A percentile compares a stretch with the other conserved stretches of the same genome.
These are phyloP conservation scores for Westerdykella aurantiaca DNA, from an alignment of 2,329 filamentous ascomycete species.

Conservation along the genomic window DNA sequence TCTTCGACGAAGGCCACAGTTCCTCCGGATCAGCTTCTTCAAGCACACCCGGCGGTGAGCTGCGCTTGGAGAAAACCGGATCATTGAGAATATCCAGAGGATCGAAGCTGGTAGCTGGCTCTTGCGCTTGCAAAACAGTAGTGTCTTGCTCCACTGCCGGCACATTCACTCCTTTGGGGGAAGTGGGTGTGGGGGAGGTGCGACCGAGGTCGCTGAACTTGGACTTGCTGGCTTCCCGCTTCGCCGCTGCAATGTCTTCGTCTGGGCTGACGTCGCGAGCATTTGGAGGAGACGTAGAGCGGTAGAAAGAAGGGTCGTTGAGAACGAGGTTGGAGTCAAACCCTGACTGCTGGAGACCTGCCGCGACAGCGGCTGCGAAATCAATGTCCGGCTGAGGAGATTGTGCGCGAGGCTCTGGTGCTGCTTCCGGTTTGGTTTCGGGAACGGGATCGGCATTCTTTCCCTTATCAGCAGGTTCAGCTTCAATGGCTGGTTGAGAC, in stretches of 20 bases:
- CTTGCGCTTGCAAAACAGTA: constrained; percentile 26
- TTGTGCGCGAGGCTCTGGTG: constrained; percentile 3
- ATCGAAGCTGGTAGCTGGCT: constrained; percentile 30
- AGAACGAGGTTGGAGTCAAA: constrained; percentile 44
- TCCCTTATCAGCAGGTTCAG: neutral
- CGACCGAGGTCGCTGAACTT: constrained; percentile 28
- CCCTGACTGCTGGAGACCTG: constrained; percentile 42
- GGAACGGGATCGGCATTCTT: neutral
- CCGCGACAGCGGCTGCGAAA: constrained; percentile 45
- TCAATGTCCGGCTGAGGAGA: constrained; percentile 38
- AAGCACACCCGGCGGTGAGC: constrained; percentile 27
- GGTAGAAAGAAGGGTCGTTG: constrained; percentile 36
- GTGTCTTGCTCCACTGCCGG: constrained; percentile 24
- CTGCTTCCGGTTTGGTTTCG: neutral
- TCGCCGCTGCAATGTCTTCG: constrained; percentile 29
- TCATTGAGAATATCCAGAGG: constrained; percentile 35
- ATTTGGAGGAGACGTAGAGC: constrained; percentile 22
- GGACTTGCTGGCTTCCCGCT: constrained; percentile 23
- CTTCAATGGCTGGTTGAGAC: neutral
- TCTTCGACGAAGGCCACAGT: constrained; percentile 37
- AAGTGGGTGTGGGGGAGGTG: constrained; percentile 24
- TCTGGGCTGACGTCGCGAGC: constrained; percentile 26
- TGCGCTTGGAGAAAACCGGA: constrained; percentile 31
- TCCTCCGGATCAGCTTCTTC: constrained; percentile 35
- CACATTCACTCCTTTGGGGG: constrained; percentile 17